phyloP scores from a whole-genome alignment of 2,329 filamentous ascomycete genomes.

The Dactylonectria macrodidyma region DNA sequence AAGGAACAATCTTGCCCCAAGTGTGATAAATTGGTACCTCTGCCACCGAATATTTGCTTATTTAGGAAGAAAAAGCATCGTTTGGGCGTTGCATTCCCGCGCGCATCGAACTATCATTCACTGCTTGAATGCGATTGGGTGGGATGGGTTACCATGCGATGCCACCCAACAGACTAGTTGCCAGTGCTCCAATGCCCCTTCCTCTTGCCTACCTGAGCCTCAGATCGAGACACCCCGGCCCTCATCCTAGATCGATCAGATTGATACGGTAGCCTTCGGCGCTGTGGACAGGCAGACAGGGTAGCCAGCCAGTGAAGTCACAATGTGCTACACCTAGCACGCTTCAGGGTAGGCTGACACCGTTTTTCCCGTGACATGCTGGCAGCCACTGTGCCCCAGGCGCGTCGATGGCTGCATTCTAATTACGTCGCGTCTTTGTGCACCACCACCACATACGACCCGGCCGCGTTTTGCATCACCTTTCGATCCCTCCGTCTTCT shows the following conservation, averaged over 20 bases:
- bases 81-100: constrained; percentile 3
- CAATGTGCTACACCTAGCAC: neutral
- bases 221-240: constrained; percentile 17
- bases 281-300: constrained; percentile 27
- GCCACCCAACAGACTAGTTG: constrained; percentile 7
- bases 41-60: neutral
- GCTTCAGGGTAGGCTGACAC: neutral
- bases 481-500: neutral
- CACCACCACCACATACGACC: neutral
- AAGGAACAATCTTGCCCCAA: neutral
- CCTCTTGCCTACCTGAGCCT: neutral
- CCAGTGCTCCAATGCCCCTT: neutral
- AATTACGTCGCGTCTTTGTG: constrained; percentile 11
- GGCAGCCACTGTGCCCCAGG: neutral
- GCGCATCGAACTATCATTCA: constrained; percentile 3
- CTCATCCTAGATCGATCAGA: constrained; percentile 12
- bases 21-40: too few species aligned
- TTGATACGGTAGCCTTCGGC: constrained; percentile 24
- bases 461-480: neutral
- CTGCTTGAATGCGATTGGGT: constrained; percentile 17
- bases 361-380: constrained; percentile 29
- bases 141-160: constrained; percentile 1
- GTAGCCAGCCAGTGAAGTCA: neutral
- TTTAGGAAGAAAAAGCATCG: constrained; percentile 6
- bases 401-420: constrained; percentile 12